phyloP scores from a whole-genome alignment of 1,284 basidiomycete species.

The Papiliotrema laurentii region DNA sequence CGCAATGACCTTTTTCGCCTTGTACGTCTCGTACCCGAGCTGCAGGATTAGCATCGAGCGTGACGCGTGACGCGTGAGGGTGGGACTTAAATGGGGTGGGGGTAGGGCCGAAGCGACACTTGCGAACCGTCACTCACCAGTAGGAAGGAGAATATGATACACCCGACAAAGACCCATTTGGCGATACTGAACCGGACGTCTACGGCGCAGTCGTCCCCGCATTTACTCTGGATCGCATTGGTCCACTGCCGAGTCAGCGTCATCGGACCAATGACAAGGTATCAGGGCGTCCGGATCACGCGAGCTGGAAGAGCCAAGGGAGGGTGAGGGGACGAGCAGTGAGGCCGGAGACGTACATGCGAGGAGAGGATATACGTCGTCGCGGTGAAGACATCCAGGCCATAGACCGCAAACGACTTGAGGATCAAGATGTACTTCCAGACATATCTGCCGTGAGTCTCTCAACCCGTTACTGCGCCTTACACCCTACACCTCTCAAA shows the following conservation, averaged over 20 bases:
- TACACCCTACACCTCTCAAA: not conserved
- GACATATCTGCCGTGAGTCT: conserved; percentile 64
- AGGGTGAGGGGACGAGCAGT: not conserved
- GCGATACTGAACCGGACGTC: conserved; percentile 83
- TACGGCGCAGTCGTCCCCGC: conserved; percentile 65
- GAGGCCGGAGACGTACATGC: conserved; percentile 52
- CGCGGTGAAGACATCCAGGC: conserved; percentile 96
- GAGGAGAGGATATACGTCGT: conserved; percentile 91
- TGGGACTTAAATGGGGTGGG: not conserved
- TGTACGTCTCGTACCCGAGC: conserved; percentile 85
- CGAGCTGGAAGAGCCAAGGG: not conserved
- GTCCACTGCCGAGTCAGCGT: conserved; percentile 57
- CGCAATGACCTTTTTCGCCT: conserved; percentile 86
- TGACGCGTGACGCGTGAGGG: too few species aligned
- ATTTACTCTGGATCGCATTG: conserved; percentile 79
- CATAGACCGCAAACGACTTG: conserved; percentile 92
- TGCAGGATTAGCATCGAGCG: conserved; percentile 15
- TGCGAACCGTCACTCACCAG: conserved; percentile 53
- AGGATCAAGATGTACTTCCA: conserved; percentile 87
- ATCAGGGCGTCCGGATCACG: not conserved
- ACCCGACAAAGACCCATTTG: conserved; percentile 95
- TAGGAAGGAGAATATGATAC: conserved; percentile 95
- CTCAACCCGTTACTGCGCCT: too few species aligned
- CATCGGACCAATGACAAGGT: conserved; percentile 1
- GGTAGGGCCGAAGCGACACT: not conserved